A percentile compares a stretch with the other conserved stretches of the same genome.
phyloP scores from a whole-genome alignment of 2,329 filamentous ascomycete genomes.

The Lasiodiplodia gonubiensis region DNA sequence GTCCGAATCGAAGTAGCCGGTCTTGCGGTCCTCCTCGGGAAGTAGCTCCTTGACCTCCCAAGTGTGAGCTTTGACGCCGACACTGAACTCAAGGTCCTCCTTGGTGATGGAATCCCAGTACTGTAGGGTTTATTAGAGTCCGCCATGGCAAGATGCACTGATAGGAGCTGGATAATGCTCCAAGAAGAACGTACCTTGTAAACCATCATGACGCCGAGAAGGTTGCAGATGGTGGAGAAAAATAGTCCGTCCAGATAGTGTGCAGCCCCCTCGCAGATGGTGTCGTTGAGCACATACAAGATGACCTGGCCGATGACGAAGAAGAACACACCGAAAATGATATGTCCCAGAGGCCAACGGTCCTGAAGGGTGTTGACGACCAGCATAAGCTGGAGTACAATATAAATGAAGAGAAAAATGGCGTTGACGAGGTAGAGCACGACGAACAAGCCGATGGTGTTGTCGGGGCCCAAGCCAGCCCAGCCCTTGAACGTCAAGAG shows the following conservation, averaged over 20 bases:
- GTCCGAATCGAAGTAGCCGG: slow-evolving; percentile 72
- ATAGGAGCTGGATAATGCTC: neutral
- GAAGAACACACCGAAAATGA: slow-evolving; percentile 87
- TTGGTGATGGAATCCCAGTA: slow-evolving; percentile 99
- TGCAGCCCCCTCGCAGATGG: slow-evolving; percentile 80
- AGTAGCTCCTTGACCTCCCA: slow-evolving; percentile 94
- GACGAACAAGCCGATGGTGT: slow-evolving; percentile 87
- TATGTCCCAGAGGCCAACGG: slow-evolving; percentile 92
- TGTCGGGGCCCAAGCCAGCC: slow-evolving; percentile 82
- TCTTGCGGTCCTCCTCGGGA: slow-evolving; percentile 78
- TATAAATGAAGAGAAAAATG: slow-evolving; percentile 82
- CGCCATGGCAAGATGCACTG: neutral
- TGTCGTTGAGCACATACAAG: slow-evolving; percentile 85
- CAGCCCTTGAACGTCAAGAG: slow-evolving; percentile 92
- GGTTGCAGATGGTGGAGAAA: slow-evolving; percentile 91
- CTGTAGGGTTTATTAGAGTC: slow-evolving; percentile 51
- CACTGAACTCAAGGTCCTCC: slow-evolving; percentile 97
- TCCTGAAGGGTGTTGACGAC: slow-evolving; percentile 91
- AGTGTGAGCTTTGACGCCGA: slow-evolving; percentile 92
- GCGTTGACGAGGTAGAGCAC: slow-evolving; percentile 92
- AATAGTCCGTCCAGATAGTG: slow-evolving; percentile 96
- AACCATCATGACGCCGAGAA: slow-evolving; percentile 98
- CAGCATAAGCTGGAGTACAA: slow-evolving; percentile 84
- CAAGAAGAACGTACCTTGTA: slow-evolving; percentile 76
- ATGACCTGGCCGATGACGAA: slow-evolving; percentile 92